Conservation (phyloP, 2,329 filamentous ascomycete species). For the Aspergillus tubingensis region DNA sequence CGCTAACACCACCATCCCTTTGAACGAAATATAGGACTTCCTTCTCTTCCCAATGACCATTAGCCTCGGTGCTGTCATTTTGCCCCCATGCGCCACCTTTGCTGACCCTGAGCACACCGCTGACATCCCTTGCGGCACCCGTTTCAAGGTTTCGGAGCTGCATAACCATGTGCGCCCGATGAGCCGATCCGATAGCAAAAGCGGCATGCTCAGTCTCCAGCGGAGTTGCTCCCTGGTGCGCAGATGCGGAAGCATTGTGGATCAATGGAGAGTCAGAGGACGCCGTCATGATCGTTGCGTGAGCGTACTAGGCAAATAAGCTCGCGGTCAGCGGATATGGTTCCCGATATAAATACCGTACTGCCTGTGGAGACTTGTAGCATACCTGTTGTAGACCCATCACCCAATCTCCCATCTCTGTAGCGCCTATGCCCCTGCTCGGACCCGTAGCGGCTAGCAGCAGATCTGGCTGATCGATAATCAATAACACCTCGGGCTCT, state of each 20-base stretch:
- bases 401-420: slow-evolving; percentile 58
- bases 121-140: slow-evolving; percentile 86
- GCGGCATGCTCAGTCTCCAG: slow-evolving; percentile 71
- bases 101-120: slow-evolving; percentile 79
- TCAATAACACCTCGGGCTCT: slow-evolving; percentile 52
- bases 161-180: slow-evolving; percentile 71
- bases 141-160: slow-evolving; percentile 78
- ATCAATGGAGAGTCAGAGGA: slow-evolving; percentile 75
- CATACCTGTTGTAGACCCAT: slow-evolving; percentile 65
- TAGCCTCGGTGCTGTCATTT: slow-evolving; percentile 30
- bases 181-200: slow-evolving; percentile 71
- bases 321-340: slow-evolving; percentile 11
- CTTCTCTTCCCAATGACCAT: slow-evolving; percentile 51
- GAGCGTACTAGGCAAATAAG: slow-evolving; percentile 52
- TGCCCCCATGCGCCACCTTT: slow-evolving; percentile 52
- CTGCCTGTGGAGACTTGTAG: slow-evolving; percentile 17
- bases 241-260: slow-evolving; percentile 41
- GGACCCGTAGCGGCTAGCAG: slow-evolving; percentile 62
- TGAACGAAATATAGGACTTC: slow-evolving; percentile 82
- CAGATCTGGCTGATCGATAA: slow-evolving; percentile 68
- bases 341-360: neutral
- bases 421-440: slow-evolving; percentile 43
- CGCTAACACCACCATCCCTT: slow-evolving; percentile 74
- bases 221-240: slow-evolving; percentile 56
- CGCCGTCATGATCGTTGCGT: slow-evolving; percentile 67